These are phyloP conservation scores for Tuber umbilicatum DNA, from an alignment of 495 filamentous ascomycete genomes.

Conservation along the genomic window DNA sequence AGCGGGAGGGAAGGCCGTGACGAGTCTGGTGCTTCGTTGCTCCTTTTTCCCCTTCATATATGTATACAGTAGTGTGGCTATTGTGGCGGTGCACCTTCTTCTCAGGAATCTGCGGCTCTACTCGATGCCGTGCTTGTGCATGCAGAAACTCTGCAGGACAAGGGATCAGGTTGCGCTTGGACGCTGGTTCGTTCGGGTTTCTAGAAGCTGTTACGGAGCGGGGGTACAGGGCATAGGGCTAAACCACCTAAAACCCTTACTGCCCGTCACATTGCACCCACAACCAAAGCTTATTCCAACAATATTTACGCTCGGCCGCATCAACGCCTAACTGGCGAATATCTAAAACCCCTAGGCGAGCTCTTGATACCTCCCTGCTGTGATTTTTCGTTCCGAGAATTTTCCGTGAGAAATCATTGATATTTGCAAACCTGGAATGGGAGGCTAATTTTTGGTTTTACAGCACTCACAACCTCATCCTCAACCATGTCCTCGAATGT, in stretches of 20 bases:
- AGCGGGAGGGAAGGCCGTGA: background rate
- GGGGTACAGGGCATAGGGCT: conserved; percentile 16
- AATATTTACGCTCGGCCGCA: conserved; percentile 7
- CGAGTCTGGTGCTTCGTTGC: background rate
- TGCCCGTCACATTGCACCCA: conserved; percentile 31
- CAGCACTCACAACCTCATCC: background rate
- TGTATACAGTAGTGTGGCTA: too few species aligned
- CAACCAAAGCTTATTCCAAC: conserved; percentile 20
- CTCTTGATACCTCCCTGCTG: background rate
- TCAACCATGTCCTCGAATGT: conserved; percentile 32
- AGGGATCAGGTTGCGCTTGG: background rate
- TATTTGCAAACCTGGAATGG: conserved; percentile 6
- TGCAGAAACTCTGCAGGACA: background rate
- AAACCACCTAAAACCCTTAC: conserved; percentile 12
- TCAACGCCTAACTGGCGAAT: conserved; percentile 11
- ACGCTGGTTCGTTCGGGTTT: background rate
- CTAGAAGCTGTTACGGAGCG: background rate
- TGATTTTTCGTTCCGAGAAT: conserved; percentile 6
- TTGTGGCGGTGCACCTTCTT: background rate
- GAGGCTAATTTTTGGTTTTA: background rate
- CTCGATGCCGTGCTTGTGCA: background rate
- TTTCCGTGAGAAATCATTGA: background rate
- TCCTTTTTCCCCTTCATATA: background rate
- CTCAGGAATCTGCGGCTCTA: background rate
- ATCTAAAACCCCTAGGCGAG: background rate